These are phyloP conservation scores for Artomyces pyxidatus DNA, from an alignment of 768 basidiomycete genomes.

Conservation along the genomic window DNA sequence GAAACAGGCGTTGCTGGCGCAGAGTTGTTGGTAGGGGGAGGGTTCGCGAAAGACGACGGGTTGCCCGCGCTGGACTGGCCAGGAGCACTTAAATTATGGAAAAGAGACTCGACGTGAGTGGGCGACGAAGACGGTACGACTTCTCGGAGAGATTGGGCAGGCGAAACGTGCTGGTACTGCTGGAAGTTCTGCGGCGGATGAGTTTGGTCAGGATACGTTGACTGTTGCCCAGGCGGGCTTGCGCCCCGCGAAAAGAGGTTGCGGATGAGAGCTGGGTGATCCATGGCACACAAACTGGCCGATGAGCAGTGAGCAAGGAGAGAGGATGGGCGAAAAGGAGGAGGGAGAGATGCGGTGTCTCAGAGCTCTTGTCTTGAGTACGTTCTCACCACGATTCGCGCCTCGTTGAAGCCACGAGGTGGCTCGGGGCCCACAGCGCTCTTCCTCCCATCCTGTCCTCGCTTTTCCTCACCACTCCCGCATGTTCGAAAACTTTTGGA, in stretches of 20 bases:
- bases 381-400: background rate
- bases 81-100: constrained; percentile 42
- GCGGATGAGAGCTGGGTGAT: constrained; percentile 13
- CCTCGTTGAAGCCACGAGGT: constrained; percentile 18
- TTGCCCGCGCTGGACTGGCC: constrained; percentile 30
- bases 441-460: background rate
- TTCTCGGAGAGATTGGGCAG: constrained; percentile 27
- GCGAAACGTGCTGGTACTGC: constrained; percentile 26
- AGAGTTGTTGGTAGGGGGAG: constrained; percentile 26
- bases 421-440: constrained; percentile 26
- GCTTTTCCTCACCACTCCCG: no score
- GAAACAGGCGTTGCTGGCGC: constrained; percentile 36
- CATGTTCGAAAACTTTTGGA: background rate
- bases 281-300: constrained; percentile 7
- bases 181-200: constrained; percentile 10
- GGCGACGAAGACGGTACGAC: constrained; percentile 39
- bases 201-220: constrained; percentile 14
- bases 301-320: constrained; percentile 2
- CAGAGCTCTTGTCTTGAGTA: background rate
- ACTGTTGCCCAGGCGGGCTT: constrained; percentile 7
- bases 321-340: background rate
- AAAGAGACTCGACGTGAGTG: constrained; percentile 60
- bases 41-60: constrained; percentile 22
- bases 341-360: background rate
- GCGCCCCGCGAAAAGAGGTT: constrained; percentile 17